Conservation (phyloP, 768 basidiomycete genomes). For the Podaxis sp. region DNA sequence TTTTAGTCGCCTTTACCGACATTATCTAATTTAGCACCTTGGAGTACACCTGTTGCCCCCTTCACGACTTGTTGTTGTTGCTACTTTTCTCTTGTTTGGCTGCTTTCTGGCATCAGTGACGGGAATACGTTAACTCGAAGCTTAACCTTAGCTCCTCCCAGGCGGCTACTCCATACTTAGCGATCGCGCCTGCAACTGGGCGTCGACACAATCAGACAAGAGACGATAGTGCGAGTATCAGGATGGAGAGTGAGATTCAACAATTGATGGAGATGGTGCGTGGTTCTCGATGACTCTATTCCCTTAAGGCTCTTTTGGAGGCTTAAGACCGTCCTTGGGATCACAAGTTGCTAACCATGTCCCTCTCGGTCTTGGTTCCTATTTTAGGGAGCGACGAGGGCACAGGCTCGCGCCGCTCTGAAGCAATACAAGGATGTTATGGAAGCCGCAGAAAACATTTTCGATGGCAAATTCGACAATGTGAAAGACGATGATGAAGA, state of each 20-base stretch:
- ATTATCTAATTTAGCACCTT: slow-evolving; percentile 4
- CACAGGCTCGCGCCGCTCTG: slow-evolving; percentile 82
- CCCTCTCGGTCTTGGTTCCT: background rate
- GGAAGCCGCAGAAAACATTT: slow-evolving; percentile 84
- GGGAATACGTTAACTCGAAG: background rate
- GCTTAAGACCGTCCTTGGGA: background rate
- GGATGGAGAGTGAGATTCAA: slow-evolving; percentile 46
- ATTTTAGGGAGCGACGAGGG: slow-evolving; percentile 73
- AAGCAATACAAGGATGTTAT: slow-evolving; percentile 83
- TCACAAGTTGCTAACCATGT: background rate
- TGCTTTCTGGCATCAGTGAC: background rate
- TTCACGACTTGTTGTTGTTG: background rate
- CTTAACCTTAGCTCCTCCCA: background rate
- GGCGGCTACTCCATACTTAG: background rate
- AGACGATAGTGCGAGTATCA: slow-evolving; percentile 4
- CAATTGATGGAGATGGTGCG: slow-evolving; percentile 54
- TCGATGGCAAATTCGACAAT: slow-evolving; percentile 80
- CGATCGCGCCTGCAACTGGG: background rate
- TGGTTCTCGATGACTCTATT: background rate
- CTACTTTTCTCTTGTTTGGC: slow-evolving; percentile 1
- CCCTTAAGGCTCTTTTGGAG: background rate
- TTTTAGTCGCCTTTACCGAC: background rate
- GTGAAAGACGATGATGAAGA: slow-evolving; percentile 58
- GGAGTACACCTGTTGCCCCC: background rate
- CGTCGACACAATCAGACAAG: background rate